Evolutionary conservation across 1,284 basidiomycete genomes (phyloP).

Genomic region (Moniliophthora roreri): DNA sequence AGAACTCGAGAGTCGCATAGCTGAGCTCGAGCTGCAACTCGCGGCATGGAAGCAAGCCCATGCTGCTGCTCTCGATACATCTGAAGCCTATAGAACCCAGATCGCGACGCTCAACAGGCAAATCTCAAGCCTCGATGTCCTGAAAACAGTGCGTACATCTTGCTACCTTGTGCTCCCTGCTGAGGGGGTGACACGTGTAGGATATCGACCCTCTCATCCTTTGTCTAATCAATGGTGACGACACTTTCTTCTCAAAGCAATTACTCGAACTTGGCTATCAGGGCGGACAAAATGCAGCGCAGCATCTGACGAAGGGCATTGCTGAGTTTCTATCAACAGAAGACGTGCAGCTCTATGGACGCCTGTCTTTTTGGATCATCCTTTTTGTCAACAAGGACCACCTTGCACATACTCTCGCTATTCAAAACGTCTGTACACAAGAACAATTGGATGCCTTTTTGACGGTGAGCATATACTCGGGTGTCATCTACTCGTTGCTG

Average conservation of each 20-base stretch:
- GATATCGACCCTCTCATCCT: slow-evolving; percentile 64
- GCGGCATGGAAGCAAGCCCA: slow-evolving; percentile 71
- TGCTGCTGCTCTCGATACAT: slow-evolving; percentile 52
- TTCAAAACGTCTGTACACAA: slow-evolving; percentile 52
- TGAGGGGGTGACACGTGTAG: slow-evolving; percentile 32
- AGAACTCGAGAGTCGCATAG: slow-evolving; percentile 59
- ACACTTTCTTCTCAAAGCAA: slow-evolving; percentile 60
- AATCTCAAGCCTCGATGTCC: slow-evolving; percentile 52
- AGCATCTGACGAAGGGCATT: slow-evolving; percentile 63
- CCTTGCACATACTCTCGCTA: slow-evolving; percentile 48
- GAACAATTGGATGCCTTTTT: slow-evolving; percentile 70
- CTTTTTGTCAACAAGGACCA: slow-evolving; percentile 66
- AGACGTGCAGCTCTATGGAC: slow-evolving; percentile 53
- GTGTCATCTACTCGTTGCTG: not conserved
- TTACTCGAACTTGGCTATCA: slow-evolving; percentile 60
- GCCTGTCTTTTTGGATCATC: slow-evolving; percentile 70
- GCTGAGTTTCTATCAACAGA: slow-evolving; percentile 62
- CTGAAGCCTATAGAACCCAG: slow-evolving; percentile 64
- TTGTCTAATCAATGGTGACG: slow-evolving; percentile 73
- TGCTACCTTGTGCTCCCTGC: slow-evolving; percentile 3
- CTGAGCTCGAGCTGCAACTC: slow-evolving; percentile 68
- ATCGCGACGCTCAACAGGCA: slow-evolving; percentile 60
- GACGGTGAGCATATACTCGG: slow-evolving; percentile 27
- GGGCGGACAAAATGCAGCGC: slow-evolving; percentile 68
- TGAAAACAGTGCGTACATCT: slow-evolving; percentile 43